These are phyloP conservation scores for Agrocybe praecox DNA, from an alignment of 768 basidiomycete genomes.

Conservation along the genomic window DNA sequence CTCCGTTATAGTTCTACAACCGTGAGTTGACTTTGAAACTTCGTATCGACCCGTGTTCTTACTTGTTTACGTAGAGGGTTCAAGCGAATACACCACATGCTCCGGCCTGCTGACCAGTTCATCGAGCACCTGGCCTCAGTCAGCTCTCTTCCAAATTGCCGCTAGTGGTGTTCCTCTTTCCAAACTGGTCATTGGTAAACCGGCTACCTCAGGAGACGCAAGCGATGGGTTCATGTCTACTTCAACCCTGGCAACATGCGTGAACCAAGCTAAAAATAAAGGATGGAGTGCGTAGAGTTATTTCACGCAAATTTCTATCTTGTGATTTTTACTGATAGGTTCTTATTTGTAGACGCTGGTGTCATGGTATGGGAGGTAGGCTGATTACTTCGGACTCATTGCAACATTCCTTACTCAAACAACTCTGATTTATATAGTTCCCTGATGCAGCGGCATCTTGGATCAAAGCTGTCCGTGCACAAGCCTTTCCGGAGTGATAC, in stretches of 20 bases:
- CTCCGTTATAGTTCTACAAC: slow-evolving; percentile 41
- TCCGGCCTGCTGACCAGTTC: slow-evolving; percentile 57
- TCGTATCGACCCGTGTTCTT: neutral
- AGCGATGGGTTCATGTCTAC: slow-evolving; percentile 64
- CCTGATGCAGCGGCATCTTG: slow-evolving; percentile 42
- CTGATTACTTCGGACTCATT: neutral
- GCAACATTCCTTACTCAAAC: neutral
- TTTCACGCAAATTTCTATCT: neutral
- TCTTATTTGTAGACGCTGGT: slow-evolving; percentile 29
- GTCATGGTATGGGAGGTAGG: slow-evolving; percentile 42
- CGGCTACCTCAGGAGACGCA: slow-evolving; percentile 52
- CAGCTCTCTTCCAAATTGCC: slow-evolving; percentile 61
- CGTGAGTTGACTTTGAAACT: slow-evolving; percentile 25
- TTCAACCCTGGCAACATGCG: slow-evolving; percentile 57
- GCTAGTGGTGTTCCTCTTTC: slow-evolving; percentile 55
- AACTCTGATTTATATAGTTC: slow-evolving; percentile 26
- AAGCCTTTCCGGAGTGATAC: slow-evolving; percentile 33
- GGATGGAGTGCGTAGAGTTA: slow-evolving; percentile 63
- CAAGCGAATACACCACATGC: slow-evolving; percentile 65
- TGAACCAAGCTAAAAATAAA: slow-evolving; percentile 54
- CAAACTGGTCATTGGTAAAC: slow-evolving; percentile 81
- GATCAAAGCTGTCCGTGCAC: slow-evolving; percentile 39
- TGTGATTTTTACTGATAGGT: neutral
- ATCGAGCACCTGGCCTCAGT: slow-evolving; percentile 62
- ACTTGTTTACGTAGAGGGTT: slow-evolving; percentile 48